Conservation (phyloP, 2,329 filamentous ascomycete genomes). For the Fusarium napiforme region DNA sequence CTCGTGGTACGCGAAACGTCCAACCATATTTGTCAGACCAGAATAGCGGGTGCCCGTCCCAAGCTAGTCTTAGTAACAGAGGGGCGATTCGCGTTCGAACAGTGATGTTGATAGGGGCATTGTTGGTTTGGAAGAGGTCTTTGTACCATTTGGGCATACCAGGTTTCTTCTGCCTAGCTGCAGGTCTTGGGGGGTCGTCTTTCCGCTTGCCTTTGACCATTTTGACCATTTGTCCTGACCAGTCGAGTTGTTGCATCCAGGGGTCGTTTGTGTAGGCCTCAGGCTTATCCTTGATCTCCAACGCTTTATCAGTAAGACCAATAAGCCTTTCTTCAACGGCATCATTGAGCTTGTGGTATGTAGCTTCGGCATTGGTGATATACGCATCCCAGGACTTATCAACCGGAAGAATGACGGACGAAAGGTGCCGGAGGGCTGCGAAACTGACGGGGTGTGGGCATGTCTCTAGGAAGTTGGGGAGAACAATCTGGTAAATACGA, state of each 20-base stretch:
- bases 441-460: slow-evolving; percentile 99
- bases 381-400: slow-evolving; percentile 90
- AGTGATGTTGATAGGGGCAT: slow-evolving; percentile 77
- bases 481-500: slow-evolving; percentile 91
- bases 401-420: slow-evolving; percentile 90
- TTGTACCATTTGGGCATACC: slow-evolving; percentile 98
- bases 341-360: slow-evolving; percentile 79
- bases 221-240: slow-evolving; percentile 90
- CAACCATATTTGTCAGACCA: slow-evolving; percentile 96
- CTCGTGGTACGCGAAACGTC: slow-evolving; percentile 82
- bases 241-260: slow-evolving; percentile 94
- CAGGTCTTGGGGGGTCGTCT: slow-evolving; percentile 78
- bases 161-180: slow-evolving; percentile 88
- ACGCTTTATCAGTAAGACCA: slow-evolving; percentile 78
- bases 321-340: slow-evolving; percentile 82
- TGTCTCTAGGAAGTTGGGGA: slow-evolving; percentile 86
- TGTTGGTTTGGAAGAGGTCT: slow-evolving; percentile 79
- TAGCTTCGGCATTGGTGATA: slow-evolving; percentile 83
- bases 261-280: slow-evolving; percentile 81
- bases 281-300: slow-evolving; percentile 76
- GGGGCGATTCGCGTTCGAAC: slow-evolving; percentile 91
- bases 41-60: slow-evolving; percentile 88
- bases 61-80: slow-evolving; percentile 82
- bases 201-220: slow-evolving; percentile 95
- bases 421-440: slow-evolving; percentile 90